Base-by-base conservation (phyloP, 371 early-diverging fungal genomes). In the Fennellomyces sp. region DNA sequence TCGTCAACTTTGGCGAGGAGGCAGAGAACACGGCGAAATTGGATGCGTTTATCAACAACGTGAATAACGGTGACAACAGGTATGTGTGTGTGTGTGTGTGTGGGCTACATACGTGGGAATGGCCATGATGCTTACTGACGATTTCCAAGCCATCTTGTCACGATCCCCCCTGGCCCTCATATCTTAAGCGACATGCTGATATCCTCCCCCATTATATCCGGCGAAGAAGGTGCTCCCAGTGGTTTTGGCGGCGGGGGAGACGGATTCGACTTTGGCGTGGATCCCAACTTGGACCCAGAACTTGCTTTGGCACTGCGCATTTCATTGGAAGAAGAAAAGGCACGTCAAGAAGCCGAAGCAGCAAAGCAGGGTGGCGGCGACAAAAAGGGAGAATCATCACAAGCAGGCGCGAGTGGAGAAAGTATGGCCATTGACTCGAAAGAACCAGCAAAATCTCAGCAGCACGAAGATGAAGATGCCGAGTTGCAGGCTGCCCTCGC, bases 1-100 rank as follows among this genome's bases (percentile, higher is more conserved):
- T 99, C 5, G 81, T 99, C 54, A 96, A 92, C 74, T 98, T 99
- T 86, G 99, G 99, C 54, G 97, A 99, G 78, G 94, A 94, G 53
- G 70, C 82, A 2, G 89, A 87, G 48, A 97, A 98, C 68, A 91
- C 91, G n/a, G 70, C 90, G 41, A 94, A 94, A 78, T 80, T 98
- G 60, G 88, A 93, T 53, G 94, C 96, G 5, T 97, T 98, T 73
- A 87, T 96, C 47, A 83, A 81, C 30, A 91, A 91, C 33, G 95
- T 95, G 27, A 95, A 95, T 78, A 90, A 84, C 76, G 87, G 85
- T 66, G 94, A 95, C 65, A 94, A 94, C 72, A 92, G 94, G 89
- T 88, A 75, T 21, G 49, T 25, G 7, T 39, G 39, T 41, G 41
- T 13, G 0, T 13, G 17, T 41, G 41, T n/a, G 15, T 0, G 13